Evolutionary conservation across 2,329 filamentous ascomycete species (phyloP).

Genomic region (Fusarium odoratissimum): DNA sequence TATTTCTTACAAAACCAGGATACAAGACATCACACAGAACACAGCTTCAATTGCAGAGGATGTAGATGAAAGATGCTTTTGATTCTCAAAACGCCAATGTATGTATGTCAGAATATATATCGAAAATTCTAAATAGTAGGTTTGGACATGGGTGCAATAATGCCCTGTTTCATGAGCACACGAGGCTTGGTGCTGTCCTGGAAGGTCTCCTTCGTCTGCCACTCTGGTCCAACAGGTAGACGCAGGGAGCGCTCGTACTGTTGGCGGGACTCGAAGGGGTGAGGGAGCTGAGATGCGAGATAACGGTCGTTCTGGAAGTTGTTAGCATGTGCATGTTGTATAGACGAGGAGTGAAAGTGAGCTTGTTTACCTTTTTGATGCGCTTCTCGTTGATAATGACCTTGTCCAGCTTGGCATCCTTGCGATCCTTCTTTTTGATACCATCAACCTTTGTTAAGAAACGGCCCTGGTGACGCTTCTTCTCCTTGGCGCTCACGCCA

Average conservation of each 20-base stretch:
- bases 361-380: slow-evolving; percentile 77
- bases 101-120: slow-evolving; percentile 6
- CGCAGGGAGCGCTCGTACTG: slow-evolving; percentile 93
- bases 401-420: slow-evolving; percentile 82
- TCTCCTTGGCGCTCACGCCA: slow-evolving; percentile 78
- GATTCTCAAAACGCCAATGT: slow-evolving; percentile 24
- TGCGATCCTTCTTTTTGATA: slow-evolving; percentile 79
- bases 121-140: slow-evolving; percentile 60
- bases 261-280: slow-evolving; percentile 86
- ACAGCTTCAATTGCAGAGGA: not conserved
- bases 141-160: slow-evolving; percentile 88
- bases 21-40: not conserved
- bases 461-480: slow-evolving; percentile 70
- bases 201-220: slow-evolving; percentile 96
- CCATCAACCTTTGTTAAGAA: slow-evolving; percentile 77
- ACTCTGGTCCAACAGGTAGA: slow-evolving; percentile 91
- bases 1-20: not conserved
- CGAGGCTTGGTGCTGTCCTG: slow-evolving; percentile 90
- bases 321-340: slow-evolving; percentile 5
- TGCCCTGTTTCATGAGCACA: slow-evolving; percentile 89
- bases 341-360: not conserved
- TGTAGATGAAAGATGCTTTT: slow-evolving; percentile 17
- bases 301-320: slow-evolving; percentile 80
- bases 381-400: slow-evolving; percentile 95
- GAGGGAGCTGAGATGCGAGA: slow-evolving; percentile 83